Conservation (phyloP, 805 yeast species). For the Cyberlindnera mycetangii region DNA sequence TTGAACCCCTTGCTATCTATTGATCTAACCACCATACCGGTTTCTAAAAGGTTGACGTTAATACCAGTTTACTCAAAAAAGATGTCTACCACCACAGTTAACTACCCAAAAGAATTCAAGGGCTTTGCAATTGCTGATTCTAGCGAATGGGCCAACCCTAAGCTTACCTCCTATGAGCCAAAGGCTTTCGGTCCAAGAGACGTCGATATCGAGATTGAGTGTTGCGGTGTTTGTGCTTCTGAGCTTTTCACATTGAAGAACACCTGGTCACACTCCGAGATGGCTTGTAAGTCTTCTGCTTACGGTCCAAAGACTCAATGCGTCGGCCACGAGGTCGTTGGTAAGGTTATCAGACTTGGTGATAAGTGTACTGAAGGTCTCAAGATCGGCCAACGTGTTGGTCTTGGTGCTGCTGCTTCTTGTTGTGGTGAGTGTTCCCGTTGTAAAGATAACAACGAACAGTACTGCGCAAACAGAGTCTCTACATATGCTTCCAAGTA, state of each 20-base stretch:
- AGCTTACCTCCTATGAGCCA: slow-evolving; percentile 46
- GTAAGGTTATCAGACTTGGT: slow-evolving; percentile 59
- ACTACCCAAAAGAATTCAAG: slow-evolving; percentile 55
- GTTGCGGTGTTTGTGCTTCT: slow-evolving; percentile 68
- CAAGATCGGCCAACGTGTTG: slow-evolving; percentile 73
- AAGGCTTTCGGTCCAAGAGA: slow-evolving; percentile 44
- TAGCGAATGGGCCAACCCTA: slow-evolving; percentile 55
- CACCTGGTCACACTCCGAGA: slow-evolving; percentile 41
- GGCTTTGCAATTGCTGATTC: slow-evolving; percentile 55
- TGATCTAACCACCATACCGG: too few relatives aligned
- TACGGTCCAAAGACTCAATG: slow-evolving; percentile 39
- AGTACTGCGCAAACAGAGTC: slow-evolving; percentile 47
- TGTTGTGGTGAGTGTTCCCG: slow-evolving; percentile 61
- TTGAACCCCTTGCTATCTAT: too few relatives aligned
- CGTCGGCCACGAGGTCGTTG: slow-evolving; percentile 72
- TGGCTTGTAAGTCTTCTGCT: slow-evolving; percentile 23
- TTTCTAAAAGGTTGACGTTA: too few relatives aligned
- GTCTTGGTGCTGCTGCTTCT: slow-evolving; percentile 69
- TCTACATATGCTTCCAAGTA: slow-evolving; percentile 51
- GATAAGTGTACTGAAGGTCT: slow-evolving; percentile 42
- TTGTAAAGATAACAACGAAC: slow-evolving; percentile 54
- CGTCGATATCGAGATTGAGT: slow-evolving; percentile 54
- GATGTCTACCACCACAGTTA: slow-evolving; percentile 26
- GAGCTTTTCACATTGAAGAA: slow-evolving; percentile 53
- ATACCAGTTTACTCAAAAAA: not conserved